Conservation (phyloP, 2,329 filamentous ascomycete species). For the Colletotrichum brevisporum region DNA sequence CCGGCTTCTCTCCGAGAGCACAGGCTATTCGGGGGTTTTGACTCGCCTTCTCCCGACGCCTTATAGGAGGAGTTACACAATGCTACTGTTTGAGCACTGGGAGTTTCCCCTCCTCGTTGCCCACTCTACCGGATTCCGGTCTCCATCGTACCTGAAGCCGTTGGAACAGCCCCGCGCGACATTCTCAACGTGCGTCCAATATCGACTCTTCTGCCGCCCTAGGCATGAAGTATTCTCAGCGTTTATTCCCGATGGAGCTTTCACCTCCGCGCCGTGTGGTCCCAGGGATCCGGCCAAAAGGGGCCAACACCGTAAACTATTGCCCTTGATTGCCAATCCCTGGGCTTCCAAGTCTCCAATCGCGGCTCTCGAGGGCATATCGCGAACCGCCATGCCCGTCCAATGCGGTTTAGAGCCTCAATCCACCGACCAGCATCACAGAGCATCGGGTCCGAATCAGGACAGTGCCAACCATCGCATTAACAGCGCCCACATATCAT, state of each 20-base stretch:
- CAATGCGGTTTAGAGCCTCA: neutral
- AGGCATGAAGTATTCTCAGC: neutral
- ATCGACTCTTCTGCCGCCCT: neutral
- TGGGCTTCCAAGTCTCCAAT: neutral
- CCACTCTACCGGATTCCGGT: conserved; percentile 16
- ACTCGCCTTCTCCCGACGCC: conserved; percentile 7
- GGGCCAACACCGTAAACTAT: conserved; percentile 2
- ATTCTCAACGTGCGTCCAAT: neutral
- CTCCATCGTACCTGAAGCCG: conserved; percentile 16
- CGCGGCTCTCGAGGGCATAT: neutral
- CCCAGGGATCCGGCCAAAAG: neutral
- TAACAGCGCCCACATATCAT: conserved; percentile 15
- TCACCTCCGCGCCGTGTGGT: conserved; percentile 6
- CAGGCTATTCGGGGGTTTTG: conserved; percentile 9
- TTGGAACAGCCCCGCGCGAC: neutral
- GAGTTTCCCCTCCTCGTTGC: neutral
- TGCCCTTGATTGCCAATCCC: neutral
- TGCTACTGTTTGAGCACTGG: neutral
- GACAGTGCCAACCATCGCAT: conserved; percentile 12
- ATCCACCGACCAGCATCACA: neutral
- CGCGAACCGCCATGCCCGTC: neutral
- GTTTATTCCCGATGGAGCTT: conserved; percentile 16
- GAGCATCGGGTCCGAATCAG: conserved; percentile 6
- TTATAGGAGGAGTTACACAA: neutral
- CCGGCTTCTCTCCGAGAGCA: conserved; percentile 30